Conservation (phyloP, 106 monocot genomes). For the Dendrobium officinale region DNA sequence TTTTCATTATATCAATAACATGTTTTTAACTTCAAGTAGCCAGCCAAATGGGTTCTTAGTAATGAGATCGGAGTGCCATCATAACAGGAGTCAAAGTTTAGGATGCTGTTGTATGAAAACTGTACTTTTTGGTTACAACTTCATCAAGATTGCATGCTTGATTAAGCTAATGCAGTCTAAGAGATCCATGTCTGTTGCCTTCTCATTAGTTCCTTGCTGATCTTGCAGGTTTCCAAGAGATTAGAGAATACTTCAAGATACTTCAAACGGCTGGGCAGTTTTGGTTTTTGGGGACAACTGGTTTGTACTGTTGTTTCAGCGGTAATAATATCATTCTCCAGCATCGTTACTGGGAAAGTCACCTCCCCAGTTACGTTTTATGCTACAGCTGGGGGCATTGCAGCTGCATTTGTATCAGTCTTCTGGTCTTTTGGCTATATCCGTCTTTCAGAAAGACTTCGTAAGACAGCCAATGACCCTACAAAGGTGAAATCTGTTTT, state of each 20-base stretch:
- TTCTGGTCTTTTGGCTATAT: slow-evolving; percentile 99
- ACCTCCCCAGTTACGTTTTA: slow-evolving; percentile 87
- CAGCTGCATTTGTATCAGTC: slow-evolving; percentile 86
- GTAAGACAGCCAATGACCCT: slow-evolving; percentile 72
- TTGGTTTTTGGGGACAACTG: slow-evolving; percentile 94
- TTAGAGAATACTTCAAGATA: slow-evolving; percentile 67
- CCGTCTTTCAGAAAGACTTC: slow-evolving; percentile 81
- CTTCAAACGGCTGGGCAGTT: slow-evolving; percentile 78
- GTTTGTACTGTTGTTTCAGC: slow-evolving; percentile 83
- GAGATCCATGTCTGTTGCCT: not conserved
- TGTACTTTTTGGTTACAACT: slow-evolving; percentile 1
- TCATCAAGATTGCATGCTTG: not conserved
- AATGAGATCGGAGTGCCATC: not conserved
- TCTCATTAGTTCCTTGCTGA: not conserved
- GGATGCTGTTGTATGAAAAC: not conserved
- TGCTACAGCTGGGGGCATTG: slow-evolving; percentile 76
- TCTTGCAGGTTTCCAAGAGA: slow-evolving; percentile 71
- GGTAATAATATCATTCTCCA: slow-evolving; percentile 84
- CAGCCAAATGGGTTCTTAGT: not conserved
- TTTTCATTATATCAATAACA: not conserved
- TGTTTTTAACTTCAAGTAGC: not conserved
- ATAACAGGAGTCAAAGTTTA: not conserved
- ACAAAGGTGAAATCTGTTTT: slow-evolving; percentile 47
- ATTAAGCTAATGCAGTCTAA: not conserved
- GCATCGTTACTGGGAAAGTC: slow-evolving; percentile 67